phyloP scores from a whole-genome alignment of 2,329 filamentous ascomycete species.

The Fragosphaeria purpurea region DNA sequence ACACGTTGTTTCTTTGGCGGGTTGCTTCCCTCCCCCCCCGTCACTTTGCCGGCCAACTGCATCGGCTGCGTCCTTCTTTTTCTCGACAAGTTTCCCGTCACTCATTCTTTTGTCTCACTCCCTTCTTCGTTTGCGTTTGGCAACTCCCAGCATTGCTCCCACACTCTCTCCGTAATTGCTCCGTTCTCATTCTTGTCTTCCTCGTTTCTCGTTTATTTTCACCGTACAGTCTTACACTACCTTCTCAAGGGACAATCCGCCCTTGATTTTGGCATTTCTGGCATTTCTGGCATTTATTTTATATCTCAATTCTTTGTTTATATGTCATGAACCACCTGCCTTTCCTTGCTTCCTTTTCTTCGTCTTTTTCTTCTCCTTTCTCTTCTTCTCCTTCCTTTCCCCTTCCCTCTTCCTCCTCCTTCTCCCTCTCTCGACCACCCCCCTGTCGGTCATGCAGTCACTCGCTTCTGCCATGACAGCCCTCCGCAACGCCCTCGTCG shows the following conservation, averaged over 20 bases:
- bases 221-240: too few relatives aligned
- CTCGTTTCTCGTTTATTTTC: background rate
- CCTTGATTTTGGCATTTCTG: background rate
- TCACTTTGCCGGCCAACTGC: too few relatives aligned
- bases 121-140: too few relatives aligned
- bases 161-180: too few relatives aligned
- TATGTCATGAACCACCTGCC: background rate
- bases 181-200: background rate
- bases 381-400: background rate
- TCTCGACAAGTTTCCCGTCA: too few relatives aligned
- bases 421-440: background rate
- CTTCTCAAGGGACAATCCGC: too few relatives aligned
- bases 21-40: too few relatives aligned
- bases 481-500: conserved; percentile 43
- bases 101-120: too few relatives aligned
- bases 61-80: too few relatives aligned
- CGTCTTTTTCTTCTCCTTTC: background rate
- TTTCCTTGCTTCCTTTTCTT: background rate
- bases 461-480: conserved; percentile 48
- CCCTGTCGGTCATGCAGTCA: conserved; percentile 31
- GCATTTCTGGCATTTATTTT: background rate
- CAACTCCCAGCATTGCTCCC: too few relatives aligned
- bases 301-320: background rate
- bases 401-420: background rate
- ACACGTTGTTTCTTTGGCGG: too few relatives aligned